Evolutionary conservation across 148 eudicot species (phyloP).

Genomic region (Nepenthes mirabilis): DNA sequence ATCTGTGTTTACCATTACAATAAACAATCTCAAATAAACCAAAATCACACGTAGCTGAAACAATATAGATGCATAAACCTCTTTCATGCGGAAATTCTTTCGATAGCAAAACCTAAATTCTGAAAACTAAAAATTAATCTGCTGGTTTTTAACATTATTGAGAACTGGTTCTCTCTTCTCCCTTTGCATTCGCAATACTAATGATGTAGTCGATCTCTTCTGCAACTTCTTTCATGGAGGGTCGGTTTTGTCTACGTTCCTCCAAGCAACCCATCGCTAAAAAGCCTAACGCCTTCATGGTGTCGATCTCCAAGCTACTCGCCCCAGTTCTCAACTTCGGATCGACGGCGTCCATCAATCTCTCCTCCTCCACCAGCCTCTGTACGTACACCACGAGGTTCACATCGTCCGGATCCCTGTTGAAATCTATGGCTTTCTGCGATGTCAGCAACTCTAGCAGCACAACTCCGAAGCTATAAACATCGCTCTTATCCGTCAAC

Average conservation of each 20-base stretch:
- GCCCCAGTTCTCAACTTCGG: conserved; percentile 42
- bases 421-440: conserved; percentile 68
- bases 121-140: no score
- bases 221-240: conserved; percentile 74
- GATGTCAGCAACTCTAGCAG: conserved; percentile 75
- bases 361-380: conserved; percentile 69
- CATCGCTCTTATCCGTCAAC: conserved; percentile 78
- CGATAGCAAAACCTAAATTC: no score
- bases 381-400: conserved; percentile 72
- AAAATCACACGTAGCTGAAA: no score
- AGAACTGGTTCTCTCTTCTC: neutral
- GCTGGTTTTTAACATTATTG: no score
- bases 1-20: no score
- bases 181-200: conserved; percentile 31
- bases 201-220: conserved; percentile 78
- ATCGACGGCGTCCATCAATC: conserved; percentile 53
- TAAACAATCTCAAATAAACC: no score
- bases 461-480: conserved; percentile 79
- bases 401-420: conserved; percentile 63
- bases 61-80: no score
- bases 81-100: no score
- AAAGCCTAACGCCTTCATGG: conserved; percentile 77
- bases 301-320: conserved; percentile 48
- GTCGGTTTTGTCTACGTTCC: conserved; percentile 66
- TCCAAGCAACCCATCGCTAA: conserved; percentile 71